These are phyloP conservation scores for Lachnellula arida DNA, from an alignment of 2,329 filamentous ascomycete species.

Conservation along the genomic window DNA sequence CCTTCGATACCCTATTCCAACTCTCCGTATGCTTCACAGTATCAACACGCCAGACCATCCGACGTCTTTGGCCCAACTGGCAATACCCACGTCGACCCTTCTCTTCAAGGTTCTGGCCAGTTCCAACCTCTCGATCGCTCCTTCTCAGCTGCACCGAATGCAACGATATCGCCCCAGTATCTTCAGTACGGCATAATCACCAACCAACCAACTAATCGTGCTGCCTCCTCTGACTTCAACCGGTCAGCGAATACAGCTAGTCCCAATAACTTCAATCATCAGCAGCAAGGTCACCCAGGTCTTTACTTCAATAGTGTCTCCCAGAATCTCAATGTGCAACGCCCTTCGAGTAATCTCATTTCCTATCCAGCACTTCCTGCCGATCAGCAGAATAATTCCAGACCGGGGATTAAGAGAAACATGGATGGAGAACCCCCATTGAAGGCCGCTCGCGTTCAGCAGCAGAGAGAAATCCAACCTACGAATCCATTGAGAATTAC, in stretches of 20 bases:
- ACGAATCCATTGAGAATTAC: slow-evolving; percentile 21
- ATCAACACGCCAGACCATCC: slow-evolving; percentile 22
- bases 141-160: slow-evolving; percentile 24
- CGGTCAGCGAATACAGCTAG: slow-evolving; percentile 7
- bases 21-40: slow-evolving; percentile 27
- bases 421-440: slow-evolving; percentile 1
- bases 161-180: slow-evolving; percentile 28
- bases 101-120: slow-evolving; percentile 20
- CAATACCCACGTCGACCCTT: slow-evolving; percentile 24
- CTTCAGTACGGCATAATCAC: slow-evolving; percentile 26
- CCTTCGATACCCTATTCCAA: slow-evolving; percentile 21
- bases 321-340: slow-evolving; percentile 14
- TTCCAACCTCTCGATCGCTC: slow-evolving; percentile 23
- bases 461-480: slow-evolving; percentile 4
- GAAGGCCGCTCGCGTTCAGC: slow-evolving; percentile 6
- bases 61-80: slow-evolving; percentile 22
- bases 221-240: slow-evolving; percentile 20
- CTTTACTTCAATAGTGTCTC: slow-evolving; percentile 6
- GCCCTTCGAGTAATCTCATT: slow-evolving; percentile 9
- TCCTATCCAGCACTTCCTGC: slow-evolving; percentile 15
- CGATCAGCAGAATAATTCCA: slow-evolving; percentile 1
- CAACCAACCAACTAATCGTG: slow-evolving; percentile 19
- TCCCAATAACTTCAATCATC: slow-evolving; percentile 17
- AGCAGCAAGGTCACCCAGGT: slow-evolving; percentile 17
- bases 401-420: neutral